Percentiles rank a stretch among this genome's conserved stretches.
Evolutionary conservation across 2,329 filamentous ascomycete genomes (phyloP).

Genomic region (Paradendryphiella salina): DNA sequence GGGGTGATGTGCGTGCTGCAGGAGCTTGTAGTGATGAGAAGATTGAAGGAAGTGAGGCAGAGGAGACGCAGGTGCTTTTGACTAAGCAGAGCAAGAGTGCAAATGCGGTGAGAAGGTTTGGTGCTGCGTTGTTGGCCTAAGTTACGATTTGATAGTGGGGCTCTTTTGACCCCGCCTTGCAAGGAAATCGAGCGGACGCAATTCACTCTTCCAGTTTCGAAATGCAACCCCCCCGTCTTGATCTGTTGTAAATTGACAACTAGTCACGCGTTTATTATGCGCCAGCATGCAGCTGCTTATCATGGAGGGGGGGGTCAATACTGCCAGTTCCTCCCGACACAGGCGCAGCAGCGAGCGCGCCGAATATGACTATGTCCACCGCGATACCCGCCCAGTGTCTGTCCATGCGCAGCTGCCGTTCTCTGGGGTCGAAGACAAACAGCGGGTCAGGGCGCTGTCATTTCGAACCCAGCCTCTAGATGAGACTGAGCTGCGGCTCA

Average conservation of each 20-base stretch:
- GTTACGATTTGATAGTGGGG: constrained; percentile 24
- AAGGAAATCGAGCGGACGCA: constrained; percentile 8
- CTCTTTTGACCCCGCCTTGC: constrained; percentile 17
- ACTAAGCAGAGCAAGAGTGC: constrained; percentile 29
- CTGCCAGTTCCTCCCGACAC: constrained; percentile 1
- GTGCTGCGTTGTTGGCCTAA: constrained; percentile 23
- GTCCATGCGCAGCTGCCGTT: constrained; percentile 3
- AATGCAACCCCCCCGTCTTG: not conserved
- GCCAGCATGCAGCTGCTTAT: constrained; percentile 29
- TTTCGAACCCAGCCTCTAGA: not conserved
- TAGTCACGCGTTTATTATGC: constrained; percentile 25
- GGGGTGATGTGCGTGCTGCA: constrained; percentile 31
- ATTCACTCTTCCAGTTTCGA: constrained; percentile 6
- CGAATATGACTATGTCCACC: constrained; percentile 6
- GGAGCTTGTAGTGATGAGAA: constrained; percentile 25
- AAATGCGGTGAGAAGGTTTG: constrained; percentile 31
- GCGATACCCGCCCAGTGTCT: constrained; percentile 14
- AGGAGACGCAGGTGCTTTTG: constrained; percentile 28
- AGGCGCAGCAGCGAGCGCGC: constrained; percentile 4
- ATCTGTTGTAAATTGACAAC: not conserved
- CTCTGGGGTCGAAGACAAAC: constrained; percentile 4
- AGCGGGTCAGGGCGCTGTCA: constrained; percentile 8
- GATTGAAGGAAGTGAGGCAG: constrained; percentile 17
- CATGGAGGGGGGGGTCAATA: constrained; percentile 22
- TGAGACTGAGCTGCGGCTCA: not conserved